These are phyloP conservation scores for Lenwebbia sp. DNA, from an alignment of 345 rosid species.

Conservation along the genomic window DNA sequence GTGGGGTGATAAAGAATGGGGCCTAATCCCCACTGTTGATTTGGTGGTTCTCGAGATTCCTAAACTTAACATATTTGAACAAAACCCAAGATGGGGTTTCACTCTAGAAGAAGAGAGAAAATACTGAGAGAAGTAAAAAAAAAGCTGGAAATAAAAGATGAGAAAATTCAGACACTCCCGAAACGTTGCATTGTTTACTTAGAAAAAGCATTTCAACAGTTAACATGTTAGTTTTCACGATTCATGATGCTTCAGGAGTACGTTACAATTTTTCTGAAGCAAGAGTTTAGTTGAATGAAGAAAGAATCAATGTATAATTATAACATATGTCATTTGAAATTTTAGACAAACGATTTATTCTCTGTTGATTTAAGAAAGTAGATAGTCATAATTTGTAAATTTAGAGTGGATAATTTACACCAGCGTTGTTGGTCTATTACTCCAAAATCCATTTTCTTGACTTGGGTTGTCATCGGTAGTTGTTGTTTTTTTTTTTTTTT, in stretches of 20 bases:
- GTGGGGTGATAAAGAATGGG: background rate
- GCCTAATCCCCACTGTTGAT: conserved; percentile 45
- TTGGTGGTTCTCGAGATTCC: conserved; percentile 51
- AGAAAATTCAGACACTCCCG: background rate
- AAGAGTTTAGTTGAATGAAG: fast-evolving
- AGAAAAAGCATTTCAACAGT: too few species aligned
- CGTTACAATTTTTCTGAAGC: background rate
- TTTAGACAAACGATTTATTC: background rate
- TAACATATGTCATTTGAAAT: fast-evolving
- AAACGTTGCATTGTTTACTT: background rate
- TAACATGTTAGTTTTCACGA: background rate
- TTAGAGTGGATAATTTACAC: background rate
- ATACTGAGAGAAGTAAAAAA: background rate
- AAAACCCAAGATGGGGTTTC: background rate
- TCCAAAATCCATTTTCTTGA: too few species aligned
- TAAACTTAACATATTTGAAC: conserved; percentile 13
- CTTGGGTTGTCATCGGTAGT: background rate
- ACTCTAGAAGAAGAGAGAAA: background rate
- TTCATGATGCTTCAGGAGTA: fast-evolving
- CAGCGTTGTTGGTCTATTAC: too few species aligned
- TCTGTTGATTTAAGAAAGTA: background rate
- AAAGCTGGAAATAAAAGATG: background rate
- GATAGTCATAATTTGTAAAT: background rate
- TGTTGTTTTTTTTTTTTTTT: background rate
- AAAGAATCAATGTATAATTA: background rate